Conservation (phyloP, 192 early-diverging fungal genomes). For the Coemansia sp. region DNA sequence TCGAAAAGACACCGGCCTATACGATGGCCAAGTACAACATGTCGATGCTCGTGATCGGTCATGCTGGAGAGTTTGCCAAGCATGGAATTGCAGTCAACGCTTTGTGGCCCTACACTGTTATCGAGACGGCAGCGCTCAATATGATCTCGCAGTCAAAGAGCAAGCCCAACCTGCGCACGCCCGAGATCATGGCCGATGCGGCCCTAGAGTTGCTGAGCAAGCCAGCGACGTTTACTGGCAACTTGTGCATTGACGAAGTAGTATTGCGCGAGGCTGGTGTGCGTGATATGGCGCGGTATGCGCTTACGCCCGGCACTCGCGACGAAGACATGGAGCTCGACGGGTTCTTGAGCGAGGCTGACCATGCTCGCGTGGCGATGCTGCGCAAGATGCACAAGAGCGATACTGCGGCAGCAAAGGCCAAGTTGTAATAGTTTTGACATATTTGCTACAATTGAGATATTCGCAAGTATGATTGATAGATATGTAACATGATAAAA, state of each 20-base stretch:
- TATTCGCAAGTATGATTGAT: neutral
- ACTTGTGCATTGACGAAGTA: slow-evolving; percentile 80
- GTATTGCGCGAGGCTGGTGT: slow-evolving; percentile 71
- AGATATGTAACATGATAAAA: neutral
- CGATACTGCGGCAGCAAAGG: neutral
- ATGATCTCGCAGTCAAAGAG: slow-evolving; percentile 20
- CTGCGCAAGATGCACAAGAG: slow-evolving; percentile 7
- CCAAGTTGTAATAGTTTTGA: neutral
- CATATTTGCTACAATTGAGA: neutral
- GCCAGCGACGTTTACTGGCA: slow-evolving; percentile 60
- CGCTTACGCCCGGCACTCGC: slow-evolving; percentile 57
- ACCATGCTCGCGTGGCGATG: slow-evolving; percentile 6
- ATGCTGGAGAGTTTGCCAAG: slow-evolving; percentile 65
- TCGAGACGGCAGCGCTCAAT: slow-evolving; percentile 71
- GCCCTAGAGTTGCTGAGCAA: slow-evolving; percentile 66
- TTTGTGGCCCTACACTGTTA: slow-evolving; percentile 74
- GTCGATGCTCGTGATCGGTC: slow-evolving; percentile 72
- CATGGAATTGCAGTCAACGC: slow-evolving; percentile 77
- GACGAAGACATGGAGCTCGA: slow-evolving; percentile 63
- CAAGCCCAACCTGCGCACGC: slow-evolving; percentile 29
- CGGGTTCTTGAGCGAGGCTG: slow-evolving; percentile 60
- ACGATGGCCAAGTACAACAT: slow-evolving; percentile 75
- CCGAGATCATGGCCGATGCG: slow-evolving; percentile 82
- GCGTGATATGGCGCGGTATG: slow-evolving; percentile 71
- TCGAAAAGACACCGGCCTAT: slow-evolving; percentile 65